Base-by-base conservation (phyloP, 2,329 filamentous ascomycete species). In the Teratosphaeria pseudoeucalypti region DNA sequence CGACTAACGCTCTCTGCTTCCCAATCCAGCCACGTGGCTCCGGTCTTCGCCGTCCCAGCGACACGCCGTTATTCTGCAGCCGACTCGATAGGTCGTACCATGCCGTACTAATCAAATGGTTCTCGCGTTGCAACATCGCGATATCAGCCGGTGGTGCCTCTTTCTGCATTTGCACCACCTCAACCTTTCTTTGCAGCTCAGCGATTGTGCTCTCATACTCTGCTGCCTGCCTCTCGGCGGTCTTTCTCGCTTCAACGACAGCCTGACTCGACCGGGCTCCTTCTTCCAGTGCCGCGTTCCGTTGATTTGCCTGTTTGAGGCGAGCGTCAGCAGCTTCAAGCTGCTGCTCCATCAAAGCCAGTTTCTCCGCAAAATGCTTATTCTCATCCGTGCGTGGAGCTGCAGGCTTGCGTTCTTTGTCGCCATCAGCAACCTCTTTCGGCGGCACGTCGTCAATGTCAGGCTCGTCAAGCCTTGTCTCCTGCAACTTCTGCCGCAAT, bases 41-140 rank as follows among this genome's bases (percentile, higher is more conserved):
- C 67, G 92, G 88, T 66, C 84, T 84, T 66, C 88, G 81, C 65
- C 90, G 79, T 70, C 91, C 87, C 63, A 95, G 75, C 58, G 89
- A 84, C 52, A 92, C 86, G 63, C 89, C 88, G 72, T 92, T 92
- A 76, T 88, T 91, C 75, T 94, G 89, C 66, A 95, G 74, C 57
- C 90, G 81, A 70, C 81, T 86, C 29, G 86, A 85, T 68, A 94
- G 82, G 73, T 92, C 89, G 75, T 92, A 92, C 89, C 89, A 95
- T 2, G 90, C 90, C n/a, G 85, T 88, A 29, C 86, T 80, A 67
- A 95, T 90, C 70, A 94, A 81, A 47, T 82, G 81, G 72, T 90
- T 90, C 73, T 95, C 90, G 66, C 87, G 83, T 71, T 88, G 82
- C 61, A 95, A 81, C 66, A 86, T 88, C 65, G 84, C 83, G 68